A percentile compares a stretch with the other conserved stretches of the same genome.
Conservation (phyloP, 2,329 filamentous ascomycete species). For the Diaporthe sp. region DNA sequence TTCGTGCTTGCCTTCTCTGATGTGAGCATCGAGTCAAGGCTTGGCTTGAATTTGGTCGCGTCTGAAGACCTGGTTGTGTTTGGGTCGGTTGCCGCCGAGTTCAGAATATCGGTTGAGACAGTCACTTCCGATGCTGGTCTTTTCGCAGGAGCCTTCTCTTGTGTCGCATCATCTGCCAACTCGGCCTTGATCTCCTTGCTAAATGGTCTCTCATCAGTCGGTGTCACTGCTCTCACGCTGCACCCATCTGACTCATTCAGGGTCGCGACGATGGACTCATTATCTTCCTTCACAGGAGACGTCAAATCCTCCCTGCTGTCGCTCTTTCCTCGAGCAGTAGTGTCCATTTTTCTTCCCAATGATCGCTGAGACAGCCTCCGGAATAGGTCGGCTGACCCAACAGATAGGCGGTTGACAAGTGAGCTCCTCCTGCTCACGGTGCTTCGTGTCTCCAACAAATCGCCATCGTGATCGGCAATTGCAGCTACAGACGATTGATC, state of each 20-base stretch:
- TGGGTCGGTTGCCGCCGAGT: conserved; percentile 20
- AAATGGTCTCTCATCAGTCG: conserved; percentile 39
- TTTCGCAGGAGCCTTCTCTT: conserved; percentile 21
- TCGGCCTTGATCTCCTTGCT: conserved; percentile 54
- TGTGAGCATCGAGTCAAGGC: conserved; percentile 25
- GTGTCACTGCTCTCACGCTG: conserved; percentile 42
- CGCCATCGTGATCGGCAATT: conserved; percentile 70
- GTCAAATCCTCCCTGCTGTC: conserved; percentile 59
- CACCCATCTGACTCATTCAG: conserved; percentile 57
- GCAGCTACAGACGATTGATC: conserved; percentile 77
- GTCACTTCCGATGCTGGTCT: background rate
- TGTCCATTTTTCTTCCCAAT: conserved; percentile 36
- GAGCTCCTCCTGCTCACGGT: conserved; percentile 48
- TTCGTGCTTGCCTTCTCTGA: conserved; percentile 35
- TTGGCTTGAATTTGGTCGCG: background rate
- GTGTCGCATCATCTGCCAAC: conserved; percentile 41
- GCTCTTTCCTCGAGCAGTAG: conserved; percentile 37
- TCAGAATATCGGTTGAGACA: conserved; percentile 37
- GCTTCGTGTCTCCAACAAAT: conserved; percentile 42
- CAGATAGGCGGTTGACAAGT: conserved; percentile 60
- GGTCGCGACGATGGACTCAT: conserved; percentile 67
- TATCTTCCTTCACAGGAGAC: conserved; percentile 51
- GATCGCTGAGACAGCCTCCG: conserved; percentile 54
- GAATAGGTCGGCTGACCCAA: conserved; percentile 56
- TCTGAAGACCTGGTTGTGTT: background rate